Base-by-base conservation (phyloP, 2,329 filamentous ascomycete species). In the Aspergillus flavus region DNA sequence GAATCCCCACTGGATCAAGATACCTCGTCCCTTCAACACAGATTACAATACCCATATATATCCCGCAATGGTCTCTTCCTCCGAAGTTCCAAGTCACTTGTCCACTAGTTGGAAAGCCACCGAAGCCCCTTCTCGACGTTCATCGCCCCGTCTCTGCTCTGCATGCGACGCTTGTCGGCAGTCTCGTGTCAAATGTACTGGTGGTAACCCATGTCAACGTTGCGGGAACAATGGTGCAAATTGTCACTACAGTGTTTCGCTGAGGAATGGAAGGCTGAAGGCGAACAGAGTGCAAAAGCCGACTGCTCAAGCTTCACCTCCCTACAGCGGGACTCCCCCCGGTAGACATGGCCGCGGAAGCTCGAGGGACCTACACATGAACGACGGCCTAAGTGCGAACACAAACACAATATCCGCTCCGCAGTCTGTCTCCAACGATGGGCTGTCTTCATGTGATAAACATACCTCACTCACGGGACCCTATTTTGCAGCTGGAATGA, bases 121-220 rank as follows among this genome's bases (percentile, higher is more conserved):
- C 28, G 48, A 55, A 12, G n/a, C 52, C 52, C 36, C 52, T 16
- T 55, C 52, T 26, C 52, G 52, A 55, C 52, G 52, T 26, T 55
- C 32, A 26, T 55, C 52, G 4, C 52, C 52, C 21, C 52, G 52
- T 39, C 57, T 58, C 14, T 58, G 57, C 16, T 48, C 45, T 7
- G 57, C 57, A 6, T 58, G 57, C 23, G 57, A 58, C 16, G 23
- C 57, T 34, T 58, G 57, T 48, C 57, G 57, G 10, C 57, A 58
- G 43, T 45, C 57, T 48, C 57, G 57, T 12, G 57, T 58, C 43
- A 58, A 58, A 14, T 58, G 57, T 30, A 48, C 57, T 5, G 57
- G 57, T 4, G 57, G 57, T n/a, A 58, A 23, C 9, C 57, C 57
- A 30, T 58, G 57, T n/a, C 41, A 30, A 48, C 57, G 57, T 19